Evolutionary conservation across 371 early-diverging fungal species (phyloP).

Genomic region (Mucor mucedo): DNA sequence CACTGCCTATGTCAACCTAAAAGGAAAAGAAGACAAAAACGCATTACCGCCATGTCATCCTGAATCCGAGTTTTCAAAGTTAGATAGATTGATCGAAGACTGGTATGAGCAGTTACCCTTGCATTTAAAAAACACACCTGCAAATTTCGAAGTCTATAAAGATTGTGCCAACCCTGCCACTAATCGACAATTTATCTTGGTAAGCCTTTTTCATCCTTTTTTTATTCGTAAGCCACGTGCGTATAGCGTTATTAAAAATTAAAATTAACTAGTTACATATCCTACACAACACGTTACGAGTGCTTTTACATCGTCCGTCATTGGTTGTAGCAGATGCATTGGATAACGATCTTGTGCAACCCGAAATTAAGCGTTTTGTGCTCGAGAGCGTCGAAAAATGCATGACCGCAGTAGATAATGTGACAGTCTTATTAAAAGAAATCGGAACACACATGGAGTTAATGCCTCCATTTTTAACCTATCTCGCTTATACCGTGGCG

Average conservation of each 20-base stretch:
- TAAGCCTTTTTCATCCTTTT: conserved; percentile 3
- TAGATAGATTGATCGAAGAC: conserved; percentile 49
- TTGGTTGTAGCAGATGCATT: conserved; percentile 34
- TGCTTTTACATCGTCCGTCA: conserved; percentile 58
- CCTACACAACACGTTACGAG: conserved; percentile 54
- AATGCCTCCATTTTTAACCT: conserved; percentile 57
- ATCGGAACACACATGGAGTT: conserved; percentile 37
- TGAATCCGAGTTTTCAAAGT: conserved; percentile 47
- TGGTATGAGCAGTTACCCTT: conserved; percentile 54
- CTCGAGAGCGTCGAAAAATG: conserved; percentile 51
- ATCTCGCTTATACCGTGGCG: conserved; percentile 60
- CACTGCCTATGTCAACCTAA: conserved; percentile 55
- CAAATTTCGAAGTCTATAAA: conserved; percentile 33
- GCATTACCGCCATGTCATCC: conserved; percentile 41
- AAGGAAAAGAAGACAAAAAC: conserved; percentile 34
- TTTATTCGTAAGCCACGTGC: not conserved
- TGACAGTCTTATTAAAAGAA: conserved; percentile 48
- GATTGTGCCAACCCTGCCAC: conserved; percentile 1
- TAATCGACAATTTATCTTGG: conserved; percentile 34
- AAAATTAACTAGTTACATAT: conserved; percentile 37
- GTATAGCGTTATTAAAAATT: not conserved
- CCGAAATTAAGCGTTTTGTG: conserved; percentile 45
- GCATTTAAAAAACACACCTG: conserved; percentile 45
- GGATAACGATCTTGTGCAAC: conserved; percentile 35
- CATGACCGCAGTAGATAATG: conserved; percentile 53